Conservation (phyloP, 495 filamentous ascomycete species). For the Talaromyces proteolyticus region DNA sequence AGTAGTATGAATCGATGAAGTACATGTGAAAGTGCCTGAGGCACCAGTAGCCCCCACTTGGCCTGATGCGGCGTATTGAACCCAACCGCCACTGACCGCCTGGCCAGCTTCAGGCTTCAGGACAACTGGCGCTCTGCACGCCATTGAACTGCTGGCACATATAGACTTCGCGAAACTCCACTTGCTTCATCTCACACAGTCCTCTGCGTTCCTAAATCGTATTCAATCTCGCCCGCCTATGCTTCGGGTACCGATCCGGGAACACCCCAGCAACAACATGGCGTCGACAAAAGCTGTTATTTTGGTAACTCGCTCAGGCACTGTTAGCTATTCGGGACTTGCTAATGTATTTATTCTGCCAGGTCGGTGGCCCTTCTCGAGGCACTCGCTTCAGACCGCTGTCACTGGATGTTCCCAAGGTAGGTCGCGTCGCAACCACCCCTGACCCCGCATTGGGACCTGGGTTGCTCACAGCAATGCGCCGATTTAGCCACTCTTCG, state of each 20-base stretch:
- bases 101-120: too few species aligned
- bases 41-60: too few species aligned
- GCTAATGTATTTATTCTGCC: constrained; percentile 13
- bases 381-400: constrained; percentile 95
- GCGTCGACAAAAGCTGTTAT: constrained; percentile 67
- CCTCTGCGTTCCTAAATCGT: constrained; percentile 5
- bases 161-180: not conserved
- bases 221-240: constrained; percentile 20
- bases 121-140: too few species aligned
- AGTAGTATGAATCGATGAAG: too few species aligned
- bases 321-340: not conserved
- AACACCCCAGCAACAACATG: constrained; percentile 28
- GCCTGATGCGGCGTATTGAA: too few species aligned
- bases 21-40: too few species aligned
- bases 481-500: constrained; percentile 79
- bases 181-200: not conserved
- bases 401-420: constrained; percentile 96
- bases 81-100: too few species aligned
- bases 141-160: too few species aligned
- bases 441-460: constrained; percentile 5
- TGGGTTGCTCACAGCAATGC: constrained; percentile 7
- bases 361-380: constrained; percentile 92
- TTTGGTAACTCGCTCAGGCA: constrained; percentile 41
- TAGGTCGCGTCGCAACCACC: constrained; percentile 29
- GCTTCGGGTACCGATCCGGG: constrained; percentile 44